These are phyloP conservation scores for Euphorbia schlechtendalii DNA, from an alignment of 441 rosid genomes.

Conservation along the genomic window DNA sequence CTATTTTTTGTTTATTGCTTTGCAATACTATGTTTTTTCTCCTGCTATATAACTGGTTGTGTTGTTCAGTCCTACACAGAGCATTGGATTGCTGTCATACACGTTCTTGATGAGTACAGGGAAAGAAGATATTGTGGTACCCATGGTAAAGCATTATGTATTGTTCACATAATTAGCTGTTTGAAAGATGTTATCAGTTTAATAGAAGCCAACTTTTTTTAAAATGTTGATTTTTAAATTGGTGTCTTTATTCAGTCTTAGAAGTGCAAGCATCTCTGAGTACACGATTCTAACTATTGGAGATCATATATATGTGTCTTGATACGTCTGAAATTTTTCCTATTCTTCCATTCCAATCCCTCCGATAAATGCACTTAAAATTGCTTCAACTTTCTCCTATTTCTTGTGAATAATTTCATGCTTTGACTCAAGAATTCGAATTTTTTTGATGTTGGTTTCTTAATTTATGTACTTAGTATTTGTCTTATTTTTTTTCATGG, in stretches of 20 bases:
- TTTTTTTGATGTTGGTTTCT: conserved; percentile 8
- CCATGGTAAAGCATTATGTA: conserved; percentile 57
- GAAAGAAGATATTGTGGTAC: conserved; percentile 92
- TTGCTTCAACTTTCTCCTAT: background rate
- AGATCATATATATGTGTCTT: background rate
- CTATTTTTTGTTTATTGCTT: no score
- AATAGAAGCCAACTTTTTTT: background rate
- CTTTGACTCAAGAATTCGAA: background rate
- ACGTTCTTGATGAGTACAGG: conserved; percentile 86
- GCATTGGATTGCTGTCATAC: conserved; percentile 88
- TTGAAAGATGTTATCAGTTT: background rate
- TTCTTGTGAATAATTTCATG: background rate
- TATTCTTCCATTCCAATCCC: background rate
- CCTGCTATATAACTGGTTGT: conserved; percentile 13
- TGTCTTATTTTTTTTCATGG: conserved; percentile 22
- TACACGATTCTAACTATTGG: background rate
- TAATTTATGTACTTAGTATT: conserved; percentile 13
- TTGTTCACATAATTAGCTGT: background rate
- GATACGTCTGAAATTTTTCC: background rate
- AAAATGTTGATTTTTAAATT: background rate
- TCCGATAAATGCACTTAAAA: background rate
- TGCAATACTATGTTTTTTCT: background rate
- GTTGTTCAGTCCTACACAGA: conserved; percentile 62
- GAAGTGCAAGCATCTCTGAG: background rate
- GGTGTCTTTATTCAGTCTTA: background rate